Conservation (phyloP, 2,329 filamentous ascomycete genomes). For the Microthyrium microscopicum region DNA sequence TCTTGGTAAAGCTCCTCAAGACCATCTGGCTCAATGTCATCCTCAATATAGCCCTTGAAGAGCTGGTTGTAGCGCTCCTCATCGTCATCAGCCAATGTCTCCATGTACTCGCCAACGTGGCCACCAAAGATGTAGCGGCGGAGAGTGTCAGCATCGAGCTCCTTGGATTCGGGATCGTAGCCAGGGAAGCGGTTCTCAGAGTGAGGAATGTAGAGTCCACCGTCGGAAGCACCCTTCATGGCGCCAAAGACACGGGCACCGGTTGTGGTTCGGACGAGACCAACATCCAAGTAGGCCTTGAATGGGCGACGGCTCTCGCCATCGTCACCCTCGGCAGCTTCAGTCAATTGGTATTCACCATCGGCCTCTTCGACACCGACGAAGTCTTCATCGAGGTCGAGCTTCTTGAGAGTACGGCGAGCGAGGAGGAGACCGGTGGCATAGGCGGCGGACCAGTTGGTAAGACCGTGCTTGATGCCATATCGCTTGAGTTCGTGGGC, state of each 20-base stretch:
- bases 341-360: constrained; percentile 90
- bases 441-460: constrained; percentile 99
- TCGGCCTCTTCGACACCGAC: constrained; percentile 90
- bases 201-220: constrained; percentile 93
- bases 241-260: constrained; percentile 98
- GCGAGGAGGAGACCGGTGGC: constrained; percentile 91
- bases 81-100: constrained; percentile 96
- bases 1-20: constrained; percentile 93
- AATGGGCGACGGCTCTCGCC: constrained; percentile 88
- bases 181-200: constrained; percentile 99
- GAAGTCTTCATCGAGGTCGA: constrained; percentile 86
- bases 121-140: constrained; percentile 99
- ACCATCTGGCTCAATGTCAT: constrained; percentile 88
- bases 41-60: constrained; percentile 96
- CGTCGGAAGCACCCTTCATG: constrained; percentile 99
- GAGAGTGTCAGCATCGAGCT: constrained; percentile 91
- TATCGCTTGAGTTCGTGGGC: constrained; percentile 95
- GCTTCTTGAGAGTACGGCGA: constrained; percentile 93
- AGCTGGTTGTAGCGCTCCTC: constrained; percentile 99
- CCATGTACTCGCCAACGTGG: constrained; percentile 99
- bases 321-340: constrained; percentile 79
- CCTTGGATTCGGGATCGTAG: constrained; percentile 92
- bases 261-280: constrained; percentile 91
- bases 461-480: constrained; percentile 94
- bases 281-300: constrained; percentile 98